phyloP scores from a whole-genome alignment of 345 rosid species.

The Corchorus olitorius region DNA sequence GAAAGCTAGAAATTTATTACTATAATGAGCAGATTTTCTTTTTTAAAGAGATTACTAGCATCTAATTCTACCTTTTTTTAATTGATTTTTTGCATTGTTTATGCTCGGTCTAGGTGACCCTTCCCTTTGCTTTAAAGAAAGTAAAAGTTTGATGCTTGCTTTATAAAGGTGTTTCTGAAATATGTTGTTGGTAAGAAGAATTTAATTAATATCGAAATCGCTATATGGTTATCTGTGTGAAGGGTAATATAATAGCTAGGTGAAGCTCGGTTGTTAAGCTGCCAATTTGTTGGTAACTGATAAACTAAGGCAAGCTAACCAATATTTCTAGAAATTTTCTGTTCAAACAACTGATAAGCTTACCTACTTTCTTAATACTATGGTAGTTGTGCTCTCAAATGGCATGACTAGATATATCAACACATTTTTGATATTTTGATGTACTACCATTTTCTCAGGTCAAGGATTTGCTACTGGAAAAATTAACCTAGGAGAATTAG shows the following conservation, averaged over 20 bases:
- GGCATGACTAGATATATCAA: neutral
- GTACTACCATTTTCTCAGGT: slow-evolving; percentile 46
- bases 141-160: neutral
- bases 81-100: neutral
- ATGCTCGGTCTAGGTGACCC: neutral
- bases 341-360: neutral
- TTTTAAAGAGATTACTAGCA: neutral
- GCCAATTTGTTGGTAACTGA: neutral
- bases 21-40: neutral
- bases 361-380: neutral
- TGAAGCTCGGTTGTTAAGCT: neutral
- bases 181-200: neutral
- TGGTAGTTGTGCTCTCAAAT: slow-evolving; percentile 2
- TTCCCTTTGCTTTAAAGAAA: slow-evolving; percentile 1
- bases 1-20: neutral
- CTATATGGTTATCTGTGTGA: neutral
- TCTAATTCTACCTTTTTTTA: neutral
- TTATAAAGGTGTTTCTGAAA: neutral
- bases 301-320: neutral
- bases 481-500: slow-evolving; percentile 68
- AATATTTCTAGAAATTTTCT: neutral
- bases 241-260: neutral
- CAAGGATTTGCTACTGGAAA: slow-evolving; percentile 65
- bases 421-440: slow-evolving; percentile 16
- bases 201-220: neutral